A percentile compares a stretch with the other conserved stretches of the same genome.
Conservation (phyloP, 2,329 filamentous ascomycete genomes). For the Curvularia verruculosa region DNA sequence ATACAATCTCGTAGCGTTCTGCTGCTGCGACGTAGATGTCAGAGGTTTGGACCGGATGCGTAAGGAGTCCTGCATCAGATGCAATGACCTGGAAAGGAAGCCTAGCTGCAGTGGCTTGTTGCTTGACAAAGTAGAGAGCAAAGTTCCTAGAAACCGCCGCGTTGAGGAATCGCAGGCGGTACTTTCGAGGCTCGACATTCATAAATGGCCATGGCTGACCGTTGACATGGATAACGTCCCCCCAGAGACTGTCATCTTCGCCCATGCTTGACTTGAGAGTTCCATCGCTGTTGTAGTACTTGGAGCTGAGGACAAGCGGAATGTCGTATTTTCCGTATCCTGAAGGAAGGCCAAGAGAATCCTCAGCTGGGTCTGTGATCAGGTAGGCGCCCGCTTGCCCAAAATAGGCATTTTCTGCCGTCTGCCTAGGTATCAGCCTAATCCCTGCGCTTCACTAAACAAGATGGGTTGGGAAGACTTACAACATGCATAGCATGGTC, state of each 20-base stretch:
- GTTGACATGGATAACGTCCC: conserved; percentile 66
- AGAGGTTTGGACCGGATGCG: conserved; percentile 53
- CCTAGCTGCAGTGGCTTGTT: conserved; percentile 43
- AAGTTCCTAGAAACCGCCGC: conserved; percentile 52
- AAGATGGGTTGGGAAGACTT: neutral
- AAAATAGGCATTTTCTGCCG: conserved; percentile 63
- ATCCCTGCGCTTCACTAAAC: neutral
- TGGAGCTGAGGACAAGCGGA: conserved; percentile 59
- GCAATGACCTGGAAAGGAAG: conserved; percentile 62
- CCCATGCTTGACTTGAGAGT: conserved; percentile 56
- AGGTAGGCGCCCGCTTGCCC: conserved; percentile 66
- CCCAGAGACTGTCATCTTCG: conserved; percentile 59
- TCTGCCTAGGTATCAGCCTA: conserved; percentile 29
- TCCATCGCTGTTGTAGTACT: conserved; percentile 61
- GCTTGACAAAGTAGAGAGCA: conserved; percentile 54
- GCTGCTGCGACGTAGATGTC: conserved; percentile 60
- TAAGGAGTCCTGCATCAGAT: conserved; percentile 56
- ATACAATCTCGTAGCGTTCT: conserved; percentile 65
- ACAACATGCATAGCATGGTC: conserved; percentile 50
- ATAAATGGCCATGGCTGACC: conserved; percentile 65
- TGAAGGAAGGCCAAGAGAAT: conserved; percentile 57
- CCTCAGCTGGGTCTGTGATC: conserved; percentile 59
- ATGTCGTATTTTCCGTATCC: conserved; percentile 59
- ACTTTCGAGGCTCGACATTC: conserved; percentile 65
- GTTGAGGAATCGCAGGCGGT: conserved; percentile 63